Base-by-base conservation (phyloP, 768 basidiomycete species). In the Cystoderma amianthinum region DNA sequence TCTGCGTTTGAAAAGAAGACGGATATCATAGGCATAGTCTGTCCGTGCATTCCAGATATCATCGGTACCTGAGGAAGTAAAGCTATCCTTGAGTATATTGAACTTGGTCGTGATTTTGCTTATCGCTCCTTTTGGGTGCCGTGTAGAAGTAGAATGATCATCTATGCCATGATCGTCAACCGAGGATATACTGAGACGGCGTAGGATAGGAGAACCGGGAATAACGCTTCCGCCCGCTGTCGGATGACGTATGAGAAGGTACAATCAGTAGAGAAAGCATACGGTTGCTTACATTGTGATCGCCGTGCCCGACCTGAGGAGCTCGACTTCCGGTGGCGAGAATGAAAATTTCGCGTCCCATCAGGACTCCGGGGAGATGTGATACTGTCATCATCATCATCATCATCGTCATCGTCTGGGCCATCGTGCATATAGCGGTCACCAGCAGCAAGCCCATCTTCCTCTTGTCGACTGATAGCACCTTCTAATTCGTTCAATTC, bases 1-100 rank as follows among this genome's bases (percentile, higher is more conserved):
- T 45, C 80, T 69, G 36, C 89, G 76, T 62, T 93, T 93, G 72
- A 82, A 90, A 17, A 87, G 60, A 19, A 89, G 67, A 19, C 84
- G 76, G 3, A 78, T 71, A 49, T 90, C 85, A 54, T 69, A 74
- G 11, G 86, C 86, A 43, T 82, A 82, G 57, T 80, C 78, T 21
- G 73, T 71, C 46, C 65, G 72, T 19, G 82, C 69, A 2, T 72
- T 82, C 88, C 87, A 91, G 3, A 90, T 71, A 52, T 67, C 62
- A 53, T 76, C 25, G 25, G 7, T 7, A 7, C 25, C 25, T n/a
- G 65, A 48, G 6, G 73, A 70, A 1, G 71, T 62, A 33, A 76
- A 51, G 44, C 74, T 78, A 48, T 79, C 74, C 45, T 58, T 71
- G 52, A 81, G 64, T 43, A 65, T 68, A 38, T 65, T 66, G 42